Base-by-base conservation (phyloP, 2,329 filamentous ascomycete species). In the Aspergillus viridinutans region DNA sequence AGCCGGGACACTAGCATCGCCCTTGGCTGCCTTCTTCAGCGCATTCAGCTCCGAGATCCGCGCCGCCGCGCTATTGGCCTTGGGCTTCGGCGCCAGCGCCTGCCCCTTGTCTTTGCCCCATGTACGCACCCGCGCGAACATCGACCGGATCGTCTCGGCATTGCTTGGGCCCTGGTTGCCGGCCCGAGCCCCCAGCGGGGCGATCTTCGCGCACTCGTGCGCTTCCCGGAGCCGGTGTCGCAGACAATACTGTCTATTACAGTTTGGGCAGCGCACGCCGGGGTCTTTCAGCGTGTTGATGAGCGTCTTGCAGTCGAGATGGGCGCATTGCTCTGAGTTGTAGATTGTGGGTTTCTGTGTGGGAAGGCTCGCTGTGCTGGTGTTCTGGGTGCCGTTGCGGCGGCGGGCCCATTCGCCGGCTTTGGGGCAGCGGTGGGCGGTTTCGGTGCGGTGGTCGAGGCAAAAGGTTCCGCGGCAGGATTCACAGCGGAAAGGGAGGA, bases 401-500 rank as follows among this genome's bases (percentile, higher is more conserved):
- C 78, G 76, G 56, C 79, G 77, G 0, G 84, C 85, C 84, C 85
- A 88, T 68, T 81, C 83, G 53, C 85, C 85, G 35, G 80, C 82
- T 57, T 83, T 78, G 3, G 80, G 66, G 63, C 86, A 89, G 69
- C 85, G 83, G 78, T 99, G 95, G 0, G 90, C 79, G 21, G 85
- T 84, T 78, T 97, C 93, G 67, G 86, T 88, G 55, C 93, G 90
- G 80, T 99, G 94, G 71, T 97, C 93, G 64, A 96, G 88, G 74
- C 95, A 99, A 79, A 87, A 99, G 17, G 89, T 93, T 57, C 81
- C 81, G 68, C 78, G 83, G 78, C 94, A 99, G 65, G 90, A 94
- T 72, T 95, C 90, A 78, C 94, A 99, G 70, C 86, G 83, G 75
- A 97, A 97, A 3, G 94, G 94, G 4, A 99, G 85, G 74, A 99